Evolutionary conservation across 2,329 filamentous ascomycete species (phyloP), one percentile per base, ranked within the genome.

Genomic region (Sporothrix globosa): DNA sequence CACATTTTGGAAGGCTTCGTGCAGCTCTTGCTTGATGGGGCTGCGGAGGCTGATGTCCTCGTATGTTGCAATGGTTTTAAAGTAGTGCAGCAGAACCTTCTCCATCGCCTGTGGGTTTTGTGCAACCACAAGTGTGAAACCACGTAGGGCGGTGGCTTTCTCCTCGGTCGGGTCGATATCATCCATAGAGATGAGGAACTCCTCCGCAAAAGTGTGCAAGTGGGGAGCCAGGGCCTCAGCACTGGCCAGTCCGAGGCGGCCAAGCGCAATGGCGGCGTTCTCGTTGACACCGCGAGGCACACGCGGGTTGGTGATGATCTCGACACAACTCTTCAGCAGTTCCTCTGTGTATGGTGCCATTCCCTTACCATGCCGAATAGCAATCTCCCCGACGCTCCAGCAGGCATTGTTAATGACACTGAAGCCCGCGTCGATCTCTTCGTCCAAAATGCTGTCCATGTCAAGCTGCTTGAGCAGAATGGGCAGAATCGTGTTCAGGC

Each of bases 381-480:
- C 89, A 73, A 98, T 96, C 82, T 99, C 96, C 54, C 96, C 96
- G 30, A 90, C 90, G 7, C 94, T 96, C 96, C 96, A 99, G 82
- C 95, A 98, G 27, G 96, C 95, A 78, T 99, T 99, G 85, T 98
- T 99, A 72, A 98, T 90, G 41, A 98, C 94, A 72, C 93, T 93
- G 79, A 97, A 97, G 17, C 90, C 90, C 21, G 88, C 91, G 73
- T 97, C 92, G 61, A 93, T 89, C 72, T 93, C 91, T 75, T 96
- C 92, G 72, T 94, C 91, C 21, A 88, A 81, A 67, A 93, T 87
- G 69, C 85, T 85, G 72, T 93, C 91, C 74, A 97, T 83, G 74
- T 98, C 94, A 39, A 99, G 87, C 78, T 98, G 94, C 76, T 89
- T 88, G 73, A 97, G 87, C n/a, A 97, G 82, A 65, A 95, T 89